phyloP scores from a whole-genome alignment of 1,284 basidiomycete genomes.

The Vanrija humicola region DNA sequence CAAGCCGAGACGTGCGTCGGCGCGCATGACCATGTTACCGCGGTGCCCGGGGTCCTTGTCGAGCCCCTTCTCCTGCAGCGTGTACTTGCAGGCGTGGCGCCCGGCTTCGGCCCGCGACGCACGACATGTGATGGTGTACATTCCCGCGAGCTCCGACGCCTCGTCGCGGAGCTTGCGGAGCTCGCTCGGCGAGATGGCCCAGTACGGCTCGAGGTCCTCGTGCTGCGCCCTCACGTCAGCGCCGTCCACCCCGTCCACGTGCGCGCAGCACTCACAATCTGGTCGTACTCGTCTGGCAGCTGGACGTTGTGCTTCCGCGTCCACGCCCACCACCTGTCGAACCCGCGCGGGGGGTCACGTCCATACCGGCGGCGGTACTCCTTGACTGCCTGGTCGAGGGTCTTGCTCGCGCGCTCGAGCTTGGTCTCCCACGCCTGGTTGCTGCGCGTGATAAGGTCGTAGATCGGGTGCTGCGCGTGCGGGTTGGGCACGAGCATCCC shows the following conservation, averaged over 20 bases:
- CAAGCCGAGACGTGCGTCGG: constrained; percentile 33
- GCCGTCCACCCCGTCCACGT: background rate
- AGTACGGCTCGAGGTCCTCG: constrained; percentile 45
- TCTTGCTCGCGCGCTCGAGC: constrained; percentile 43
- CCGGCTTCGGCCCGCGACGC: constrained; percentile 4
- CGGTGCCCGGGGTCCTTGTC: constrained; percentile 21
- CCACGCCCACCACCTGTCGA: constrained; percentile 45
- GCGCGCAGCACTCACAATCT: constrained; percentile 35
- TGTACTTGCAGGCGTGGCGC: constrained; percentile 19
- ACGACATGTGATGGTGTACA: constrained; percentile 40
- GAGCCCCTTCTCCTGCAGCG: constrained; percentile 26
- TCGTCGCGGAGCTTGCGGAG: constrained; percentile 20
- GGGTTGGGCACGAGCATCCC: constrained; percentile 41
- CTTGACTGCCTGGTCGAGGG: constrained; percentile 46
- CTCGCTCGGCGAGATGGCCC: constrained; percentile 28
- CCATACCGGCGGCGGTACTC: constrained; percentile 49
- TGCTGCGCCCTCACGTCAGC: constrained; percentile 19
- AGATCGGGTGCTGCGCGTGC: constrained; percentile 45
- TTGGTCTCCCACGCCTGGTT: constrained; percentile 48
- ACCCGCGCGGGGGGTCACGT: constrained; percentile 44
- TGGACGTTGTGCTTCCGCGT: constrained; percentile 31
- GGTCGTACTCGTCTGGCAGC: constrained; percentile 48
- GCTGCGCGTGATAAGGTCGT: constrained; percentile 43
- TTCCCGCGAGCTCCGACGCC: constrained; percentile 30
- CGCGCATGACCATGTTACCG: constrained; percentile 27